A percentile compares a stretch with the other conserved stretches of the same genome.
These are phyloP conservation scores for Chrysophaeum taylorii DNA, from an alignment of 352 stramenopile species.

Conservation along the genomic window DNA sequence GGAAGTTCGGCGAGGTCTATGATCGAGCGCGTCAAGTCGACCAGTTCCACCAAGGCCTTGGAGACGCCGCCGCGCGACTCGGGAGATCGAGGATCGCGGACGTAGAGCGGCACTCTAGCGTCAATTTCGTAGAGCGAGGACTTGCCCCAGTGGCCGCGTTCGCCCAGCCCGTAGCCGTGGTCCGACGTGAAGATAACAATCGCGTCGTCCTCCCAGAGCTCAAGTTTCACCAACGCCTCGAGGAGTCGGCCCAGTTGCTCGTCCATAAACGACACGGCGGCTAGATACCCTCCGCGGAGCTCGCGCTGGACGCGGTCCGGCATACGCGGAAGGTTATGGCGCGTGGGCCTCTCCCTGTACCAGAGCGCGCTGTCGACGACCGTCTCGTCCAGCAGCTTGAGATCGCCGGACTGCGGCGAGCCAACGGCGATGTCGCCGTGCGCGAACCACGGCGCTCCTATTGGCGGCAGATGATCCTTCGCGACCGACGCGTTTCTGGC, in stretches of 20 bases:
- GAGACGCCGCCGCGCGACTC: not conserved
- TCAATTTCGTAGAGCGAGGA: slow-evolving; percentile 26
- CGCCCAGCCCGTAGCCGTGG: slow-evolving; percentile 30
- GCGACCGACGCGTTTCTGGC: slow-evolving; percentile 18
- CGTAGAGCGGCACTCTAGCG: slow-evolving; percentile 23
- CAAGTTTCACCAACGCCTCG: slow-evolving; percentile 15
- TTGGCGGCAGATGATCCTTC: slow-evolving; percentile 16
- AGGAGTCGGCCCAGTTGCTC: slow-evolving; percentile 24
- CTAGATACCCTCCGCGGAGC: slow-evolving; percentile 17
- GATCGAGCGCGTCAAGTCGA: slow-evolving; percentile 2
- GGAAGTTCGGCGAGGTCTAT: not conserved
- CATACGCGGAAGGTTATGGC: not conserved
- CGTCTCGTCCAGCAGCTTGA: slow-evolving; percentile 3
- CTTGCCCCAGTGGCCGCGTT: slow-evolving; percentile 29
- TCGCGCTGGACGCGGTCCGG: not conserved
- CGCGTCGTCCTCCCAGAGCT: slow-evolving; percentile 26
- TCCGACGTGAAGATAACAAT: slow-evolving; percentile 29
- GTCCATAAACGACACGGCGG: slow-evolving; percentile 28
- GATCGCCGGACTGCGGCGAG: too few relatives aligned
- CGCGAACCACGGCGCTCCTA: slow-evolving; percentile 14
- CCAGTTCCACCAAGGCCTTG: not conserved
- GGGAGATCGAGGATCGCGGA: slow-evolving; percentile 19
- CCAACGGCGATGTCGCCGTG: slow-evolving; percentile 18
- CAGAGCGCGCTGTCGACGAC: not conserved
- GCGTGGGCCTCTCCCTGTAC: not conserved